Conservation (phyloP, 257 asterid species). For the Solanum lycopersicoides region DNA sequence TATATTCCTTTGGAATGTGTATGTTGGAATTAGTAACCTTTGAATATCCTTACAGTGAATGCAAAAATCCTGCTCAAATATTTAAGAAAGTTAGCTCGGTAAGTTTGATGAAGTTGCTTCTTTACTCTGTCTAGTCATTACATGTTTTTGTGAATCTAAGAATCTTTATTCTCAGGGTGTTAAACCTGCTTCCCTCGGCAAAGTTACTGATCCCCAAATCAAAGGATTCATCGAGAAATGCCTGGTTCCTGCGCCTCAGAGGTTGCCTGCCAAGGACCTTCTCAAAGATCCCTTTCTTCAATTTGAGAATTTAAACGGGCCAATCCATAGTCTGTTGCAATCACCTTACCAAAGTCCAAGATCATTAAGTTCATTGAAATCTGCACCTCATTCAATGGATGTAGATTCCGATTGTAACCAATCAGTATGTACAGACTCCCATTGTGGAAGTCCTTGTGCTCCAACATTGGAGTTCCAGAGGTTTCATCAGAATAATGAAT, state of each 20-base stretch:
- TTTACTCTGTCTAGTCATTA: not conserved
- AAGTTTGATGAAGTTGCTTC: slow-evolving; percentile 8
- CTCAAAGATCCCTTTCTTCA: slow-evolving; percentile 58
- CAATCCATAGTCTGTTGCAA: slow-evolving; percentile 12
- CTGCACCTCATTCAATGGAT: slow-evolving; percentile 54
- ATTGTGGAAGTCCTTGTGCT: slow-evolving; percentile 25
- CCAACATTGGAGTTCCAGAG: slow-evolving; percentile 37
- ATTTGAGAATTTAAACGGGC: slow-evolving; percentile 16
- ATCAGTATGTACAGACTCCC: slow-evolving; percentile 31
- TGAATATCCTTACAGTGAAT: slow-evolving; percentile 73
- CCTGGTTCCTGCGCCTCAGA: slow-evolving; percentile 45
- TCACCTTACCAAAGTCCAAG: slow-evolving; percentile 26
- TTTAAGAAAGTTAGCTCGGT: slow-evolving; percentile 58
- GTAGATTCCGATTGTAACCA: slow-evolving; percentile 48
- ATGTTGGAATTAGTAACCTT: slow-evolving; percentile 63
- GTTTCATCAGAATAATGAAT: slow-evolving; percentile 41
- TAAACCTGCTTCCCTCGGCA: slow-evolving; percentile 60
- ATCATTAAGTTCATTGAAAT: slow-evolving; percentile 16
- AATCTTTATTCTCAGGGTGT: slow-evolving; percentile 33
- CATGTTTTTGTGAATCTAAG: not conserved
- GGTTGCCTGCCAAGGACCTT: slow-evolving; percentile 67
- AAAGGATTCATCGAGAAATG: slow-evolving; percentile 69
- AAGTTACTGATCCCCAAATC: slow-evolving; percentile 35
- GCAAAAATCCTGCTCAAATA: slow-evolving; percentile 75
- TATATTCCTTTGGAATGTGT: slow-evolving; percentile 81